Evolutionary conservation across 495 filamentous ascomycete genomes (phyloP).

Genomic region (Penicillium pulvis): DNA sequence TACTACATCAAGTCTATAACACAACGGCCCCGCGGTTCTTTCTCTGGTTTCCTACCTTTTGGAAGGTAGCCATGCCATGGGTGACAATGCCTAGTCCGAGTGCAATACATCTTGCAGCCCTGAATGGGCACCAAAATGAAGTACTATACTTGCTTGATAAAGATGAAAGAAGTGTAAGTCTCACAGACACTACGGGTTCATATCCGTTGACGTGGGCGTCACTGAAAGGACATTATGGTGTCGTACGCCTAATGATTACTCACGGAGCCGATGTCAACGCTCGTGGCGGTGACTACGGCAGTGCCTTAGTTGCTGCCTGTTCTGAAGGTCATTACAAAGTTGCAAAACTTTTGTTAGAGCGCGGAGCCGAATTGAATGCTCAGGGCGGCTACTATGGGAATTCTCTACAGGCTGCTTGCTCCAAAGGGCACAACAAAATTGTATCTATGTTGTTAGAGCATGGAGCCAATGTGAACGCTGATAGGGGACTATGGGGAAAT

Average conservation of each 20-base stretch:
- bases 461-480: background rate
- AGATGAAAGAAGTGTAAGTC: conserved; percentile 11
- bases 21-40: conserved; percentile 6
- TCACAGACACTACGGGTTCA: conserved; percentile 7
- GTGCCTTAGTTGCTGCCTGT: no score
- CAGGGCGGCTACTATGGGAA: background rate
- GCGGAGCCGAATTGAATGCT: no score
- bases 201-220: conserved; percentile 28
- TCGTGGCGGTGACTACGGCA: no score
- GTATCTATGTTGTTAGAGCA: background rate
- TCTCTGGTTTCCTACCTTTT: conserved; percentile 24
- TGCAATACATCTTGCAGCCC: conserved; percentile 20
- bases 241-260: background rate
- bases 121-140: conserved; percentile 24
- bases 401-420: conserved; percentile 7
- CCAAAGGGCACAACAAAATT: conserved; percentile 13
- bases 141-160: conserved; percentile 13
- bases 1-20: conserved; percentile 19
- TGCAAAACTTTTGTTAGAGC: no score
- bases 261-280: no score
- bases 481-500: background rate
- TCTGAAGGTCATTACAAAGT: no score
- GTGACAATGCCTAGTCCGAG: conserved; percentile 6
- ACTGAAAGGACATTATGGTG: conserved; percentile 15
- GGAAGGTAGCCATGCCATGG: conserved; percentile 8